Evolutionary conservation across 1,284 basidiomycete species (phyloP), one percentile per base, ranked within the genome.

Genomic region (Ganoderma leucocontextum): DNA sequence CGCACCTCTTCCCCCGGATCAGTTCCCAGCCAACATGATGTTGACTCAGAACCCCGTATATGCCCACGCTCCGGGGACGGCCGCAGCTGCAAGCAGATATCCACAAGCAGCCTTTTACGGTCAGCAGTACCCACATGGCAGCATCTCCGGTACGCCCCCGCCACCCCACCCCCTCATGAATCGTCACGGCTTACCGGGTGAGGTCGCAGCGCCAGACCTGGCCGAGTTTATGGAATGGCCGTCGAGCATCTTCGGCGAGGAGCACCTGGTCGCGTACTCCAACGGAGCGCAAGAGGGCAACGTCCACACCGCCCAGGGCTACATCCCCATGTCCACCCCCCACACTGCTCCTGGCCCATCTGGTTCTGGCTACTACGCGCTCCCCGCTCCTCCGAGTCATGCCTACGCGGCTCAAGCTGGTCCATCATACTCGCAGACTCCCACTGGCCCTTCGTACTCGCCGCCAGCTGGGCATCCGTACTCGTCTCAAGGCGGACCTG

Each of bases 111-210:
- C 55, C 55, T 38, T 36, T n/a, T 58, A 38, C 58, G 58, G 38
- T n/a, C 58, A 60, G 38, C 58, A 41, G 35, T 25, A 38, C 39
- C 38, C 38, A 39, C n/a, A 60, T 0, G 38, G 36, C n/a, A 60
- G 58, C 38, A 41, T 60, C n/a, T 60, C 58, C 58, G 58, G 58
- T 60, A 60, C 58, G 58, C 38, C 15, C 22, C 25, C 13, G 5
- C 58, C 38, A 9, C 58, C n/a, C 9, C 38, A 60, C 8, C 38
- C 58, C 19, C 38, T 60, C 38, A 41, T 60, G 58, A 25, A 22
- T 22, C 58, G 22, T 4, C 55, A 29, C 22, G 58, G 36, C 58
- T 60, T 41, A 60, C 58, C 38, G n/a, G 38, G 35, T 1, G 55
- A 9, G 35, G 58, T 38, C 12, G 22, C 58, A 60, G 58, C 58